phyloP scores from a whole-genome alignment of 23 red algal genomes.

The Gracilaria gracilis region DNA sequence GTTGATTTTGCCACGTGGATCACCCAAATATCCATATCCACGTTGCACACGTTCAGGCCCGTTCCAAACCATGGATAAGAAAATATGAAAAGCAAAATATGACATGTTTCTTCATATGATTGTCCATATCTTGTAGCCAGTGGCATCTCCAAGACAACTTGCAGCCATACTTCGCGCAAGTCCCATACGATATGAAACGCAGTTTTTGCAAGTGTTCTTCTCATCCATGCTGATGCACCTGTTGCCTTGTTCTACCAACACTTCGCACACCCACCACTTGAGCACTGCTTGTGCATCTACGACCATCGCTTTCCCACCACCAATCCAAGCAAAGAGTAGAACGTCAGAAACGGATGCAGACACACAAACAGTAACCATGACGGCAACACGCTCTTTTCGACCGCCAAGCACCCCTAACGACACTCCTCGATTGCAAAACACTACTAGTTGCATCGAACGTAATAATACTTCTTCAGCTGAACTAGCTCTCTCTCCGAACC shows the following conservation, averaged over 20 bases:
- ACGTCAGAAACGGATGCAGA: too few species aligned
- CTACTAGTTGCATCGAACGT: too few species aligned
- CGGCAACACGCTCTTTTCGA: background rate
- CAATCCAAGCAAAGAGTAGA: too few species aligned
- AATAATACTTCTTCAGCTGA: too few species aligned
- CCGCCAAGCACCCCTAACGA: too few species aligned
- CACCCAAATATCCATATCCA: too few species aligned
- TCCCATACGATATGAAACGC: conserved; percentile 9
- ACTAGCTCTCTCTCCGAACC: background rate
- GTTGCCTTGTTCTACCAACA: background rate
- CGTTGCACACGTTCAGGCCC: background rate
- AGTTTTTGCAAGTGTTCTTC: background rate
- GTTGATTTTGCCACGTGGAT: too few species aligned
- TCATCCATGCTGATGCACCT: background rate
- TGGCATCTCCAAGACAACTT: conserved; percentile 13
- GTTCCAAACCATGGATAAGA: conserved; percentile 22
- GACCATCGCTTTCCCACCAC: background rate
- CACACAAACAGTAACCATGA: background rate
- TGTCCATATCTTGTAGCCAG: conserved; percentile 23
- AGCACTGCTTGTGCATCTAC: background rate
- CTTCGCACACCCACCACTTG: background rate
- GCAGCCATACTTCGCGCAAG: background rate
- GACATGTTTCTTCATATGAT: conserved; percentile 19
- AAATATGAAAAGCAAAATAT: conserved; percentile 32
- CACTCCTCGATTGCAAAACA: too few species aligned